Conservation (phyloP, 75 land plant genomes). For the Isoetes taiwanensis region DNA sequence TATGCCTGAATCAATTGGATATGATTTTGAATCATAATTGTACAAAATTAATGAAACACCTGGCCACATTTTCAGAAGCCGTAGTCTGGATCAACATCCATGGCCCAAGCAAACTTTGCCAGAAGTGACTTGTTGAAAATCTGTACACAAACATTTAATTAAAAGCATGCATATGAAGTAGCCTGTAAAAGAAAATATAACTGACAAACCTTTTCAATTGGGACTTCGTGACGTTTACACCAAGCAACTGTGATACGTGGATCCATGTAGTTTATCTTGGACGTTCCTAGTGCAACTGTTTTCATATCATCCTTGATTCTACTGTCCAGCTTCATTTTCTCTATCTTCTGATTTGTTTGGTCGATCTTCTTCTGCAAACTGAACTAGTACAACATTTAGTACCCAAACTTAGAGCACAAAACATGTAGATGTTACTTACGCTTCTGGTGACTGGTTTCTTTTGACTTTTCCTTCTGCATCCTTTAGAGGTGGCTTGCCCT, state of each 20-base stretch:
- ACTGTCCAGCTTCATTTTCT: slow-evolving; percentile 69
- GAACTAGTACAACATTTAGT: slow-evolving; percentile 2
- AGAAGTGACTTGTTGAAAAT: slow-evolving; percentile 91
- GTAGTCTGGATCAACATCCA: slow-evolving; percentile 84
- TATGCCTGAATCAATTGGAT: too few relatives aligned
- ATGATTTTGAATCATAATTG: too few relatives aligned
- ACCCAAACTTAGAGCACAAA: background rate
- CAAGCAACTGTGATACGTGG: slow-evolving; percentile 97
- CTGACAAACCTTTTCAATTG: slow-evolving; percentile 80
- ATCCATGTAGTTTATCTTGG: slow-evolving; percentile 96
- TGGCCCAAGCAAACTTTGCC: slow-evolving; percentile 94
- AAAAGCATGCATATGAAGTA: background rate
- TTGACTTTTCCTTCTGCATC: slow-evolving; percentile 76
- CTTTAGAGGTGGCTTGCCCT: slow-evolving; percentile 84
- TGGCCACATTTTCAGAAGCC: too few relatives aligned
- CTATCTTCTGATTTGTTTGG: slow-evolving; percentile 62
- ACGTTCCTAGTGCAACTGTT: slow-evolving; percentile 92
- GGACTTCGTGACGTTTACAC: slow-evolving; percentile 97
- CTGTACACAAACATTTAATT: slow-evolving; percentile 21
- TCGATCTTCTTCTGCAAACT: slow-evolving; percentile 71
- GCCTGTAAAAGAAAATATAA: background rate
- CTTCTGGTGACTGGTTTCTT: slow-evolving; percentile 59
- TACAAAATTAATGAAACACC: too few relatives aligned
- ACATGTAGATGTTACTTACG: slow-evolving; percentile 22
- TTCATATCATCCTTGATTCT: slow-evolving; percentile 79